Percentiles rank a stretch among this genome's conserved stretches.
These are phyloP conservation scores for Aspergillus fructus DNA, from an alignment of 2,329 filamentous ascomycete genomes.

Conservation along the genomic window DNA sequence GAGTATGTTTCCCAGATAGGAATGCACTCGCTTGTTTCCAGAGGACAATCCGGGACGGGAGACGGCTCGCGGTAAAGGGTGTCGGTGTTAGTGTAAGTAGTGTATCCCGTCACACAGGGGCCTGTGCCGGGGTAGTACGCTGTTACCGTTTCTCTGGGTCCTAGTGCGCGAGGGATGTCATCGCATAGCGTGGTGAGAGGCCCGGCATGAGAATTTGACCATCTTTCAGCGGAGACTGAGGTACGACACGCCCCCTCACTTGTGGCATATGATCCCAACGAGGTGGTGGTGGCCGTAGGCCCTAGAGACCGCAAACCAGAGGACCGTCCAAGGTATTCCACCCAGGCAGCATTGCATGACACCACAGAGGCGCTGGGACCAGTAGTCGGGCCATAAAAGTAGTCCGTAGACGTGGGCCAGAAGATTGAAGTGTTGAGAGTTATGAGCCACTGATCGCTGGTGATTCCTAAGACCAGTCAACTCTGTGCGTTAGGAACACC, in stretches of 20 bases:
- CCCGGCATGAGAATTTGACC: slow-evolving; percentile 18
- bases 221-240: slow-evolving; percentile 9
- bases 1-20: slow-evolving; percentile 23
- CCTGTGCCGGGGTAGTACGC: slow-evolving; percentile 21
- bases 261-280: slow-evolving; percentile 14
- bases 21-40: slow-evolving; percentile 21
- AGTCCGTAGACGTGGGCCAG: slow-evolving; percentile 26
- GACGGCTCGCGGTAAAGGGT: slow-evolving; percentile 15
- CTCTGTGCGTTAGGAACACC: too few relatives aligned
- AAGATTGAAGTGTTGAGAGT: slow-evolving; percentile 21
- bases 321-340: slow-evolving; percentile 18
- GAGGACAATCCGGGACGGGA: slow-evolving; percentile 13
- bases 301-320: slow-evolving; percentile 18
- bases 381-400: slow-evolving; percentile 24
- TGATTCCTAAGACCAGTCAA: slow-evolving; percentile 7
- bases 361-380: slow-evolving; percentile 21
- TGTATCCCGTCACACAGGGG: slow-evolving; percentile 13
- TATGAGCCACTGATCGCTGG: slow-evolving; percentile 33
- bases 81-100: slow-evolving; percentile 2
- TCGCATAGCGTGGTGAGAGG: slow-evolving; percentile 25
- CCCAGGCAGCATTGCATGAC: slow-evolving; percentile 22
- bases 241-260: slow-evolving; percentile 21
- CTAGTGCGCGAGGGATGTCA: slow-evolving; percentile 19
- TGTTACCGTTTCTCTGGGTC: slow-evolving; percentile 17
- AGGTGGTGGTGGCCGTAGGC: slow-evolving; percentile 14